Percentiles rank a stretch among this genome's conserved stretches.
Conservation (phyloP, 495 filamentous ascomycete species). For the Chaetomidium leptoderma region DNA sequence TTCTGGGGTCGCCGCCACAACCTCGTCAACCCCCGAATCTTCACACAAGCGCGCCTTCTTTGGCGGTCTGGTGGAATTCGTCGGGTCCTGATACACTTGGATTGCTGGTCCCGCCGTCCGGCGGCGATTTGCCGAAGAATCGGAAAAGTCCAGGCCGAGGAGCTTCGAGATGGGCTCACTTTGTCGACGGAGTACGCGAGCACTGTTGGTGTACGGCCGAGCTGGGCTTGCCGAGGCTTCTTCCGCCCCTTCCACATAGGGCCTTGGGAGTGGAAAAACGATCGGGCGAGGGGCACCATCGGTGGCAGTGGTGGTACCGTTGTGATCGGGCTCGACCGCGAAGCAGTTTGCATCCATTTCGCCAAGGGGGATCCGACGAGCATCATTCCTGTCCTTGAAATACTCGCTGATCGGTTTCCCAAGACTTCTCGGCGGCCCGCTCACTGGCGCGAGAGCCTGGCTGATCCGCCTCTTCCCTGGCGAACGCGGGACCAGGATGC, state of each 20-base stretch:
- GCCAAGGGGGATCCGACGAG: conserved; percentile 67
- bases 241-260: conserved; percentile 38
- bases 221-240: conserved; percentile 9
- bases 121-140: conserved; percentile 32
- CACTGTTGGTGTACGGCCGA: conserved; percentile 23
- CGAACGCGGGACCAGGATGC: conserved; percentile 46
- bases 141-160: conserved; percentile 21
- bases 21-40: conserved; percentile 26
- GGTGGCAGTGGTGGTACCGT: conserved; percentile 18
- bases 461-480: conserved; percentile 42
- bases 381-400: conserved; percentile 54
- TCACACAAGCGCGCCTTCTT: conserved; percentile 50
- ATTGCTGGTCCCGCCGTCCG: conserved; percentile 28
- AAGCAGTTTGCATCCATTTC: conserved; percentile 87
- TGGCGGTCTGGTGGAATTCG: conserved; percentile 36
- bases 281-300: conserved; percentile 35
- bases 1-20: conserved; percentile 23
- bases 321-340: conserved; percentile 31
- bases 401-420: conserved; percentile 70
- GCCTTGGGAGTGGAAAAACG: conserved; percentile 47
- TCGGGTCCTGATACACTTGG: conserved; percentile 24
- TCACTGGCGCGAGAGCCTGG: conserved; percentile 24
- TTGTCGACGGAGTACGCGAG: conserved; percentile 33
- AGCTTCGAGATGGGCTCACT: conserved; percentile 41
- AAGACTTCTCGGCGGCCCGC: conserved; percentile 36